A percentile compares a stretch with the other conserved stretches of the same genome.
These are phyloP conservation scores for Pythium phragmiticola DNA, from an alignment of 352 stramenopile genomes.

Conservation along the genomic window DNA sequence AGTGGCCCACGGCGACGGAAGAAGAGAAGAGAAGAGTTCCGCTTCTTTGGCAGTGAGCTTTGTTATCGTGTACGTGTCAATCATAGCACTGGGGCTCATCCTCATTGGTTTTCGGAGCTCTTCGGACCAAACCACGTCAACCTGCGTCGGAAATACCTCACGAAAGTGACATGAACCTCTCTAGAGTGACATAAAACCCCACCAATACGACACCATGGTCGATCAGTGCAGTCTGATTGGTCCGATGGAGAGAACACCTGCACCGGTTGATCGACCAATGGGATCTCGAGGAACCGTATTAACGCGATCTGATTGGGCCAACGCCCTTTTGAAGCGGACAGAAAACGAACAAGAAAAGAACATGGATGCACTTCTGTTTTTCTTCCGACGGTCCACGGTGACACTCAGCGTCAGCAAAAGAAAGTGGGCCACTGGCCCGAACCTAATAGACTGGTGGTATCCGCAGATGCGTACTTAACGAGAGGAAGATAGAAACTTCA, in stretches of 20 bases:
- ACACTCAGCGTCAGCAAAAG: not conserved
- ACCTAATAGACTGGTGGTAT: not conserved
- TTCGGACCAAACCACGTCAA: constrained; percentile 5
- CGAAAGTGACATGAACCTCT: constrained; percentile 4
- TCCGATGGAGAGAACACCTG: constrained; percentile 23
- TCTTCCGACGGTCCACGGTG: not conserved
- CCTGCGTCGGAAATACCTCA: not conserved
- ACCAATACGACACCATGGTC: not conserved
- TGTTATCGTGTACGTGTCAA: constrained; percentile 18
- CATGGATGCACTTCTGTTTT: constrained; percentile 2
- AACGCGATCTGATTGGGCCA: constrained; percentile 1
- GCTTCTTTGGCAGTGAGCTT: constrained; percentile 20
- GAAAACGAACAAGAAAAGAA: constrained; percentile 5
- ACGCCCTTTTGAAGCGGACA: constrained; percentile 1
- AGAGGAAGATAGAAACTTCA: not conserved
- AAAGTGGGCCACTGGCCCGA: not conserved
- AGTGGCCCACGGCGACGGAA: not conserved
- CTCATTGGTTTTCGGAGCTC: not conserved
- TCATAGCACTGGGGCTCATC: not conserved
- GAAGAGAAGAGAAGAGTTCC: constrained; percentile 8
- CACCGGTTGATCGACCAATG: constrained; percentile 21
- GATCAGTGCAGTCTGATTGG: constrained; percentile 15
- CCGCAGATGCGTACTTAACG: not conserved
- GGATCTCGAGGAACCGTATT: not conserved
- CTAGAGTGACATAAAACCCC: constrained; percentile 18